Evolutionary conservation across 345 rosid species (phyloP).

Genomic region (Pistacia vera): DNA sequence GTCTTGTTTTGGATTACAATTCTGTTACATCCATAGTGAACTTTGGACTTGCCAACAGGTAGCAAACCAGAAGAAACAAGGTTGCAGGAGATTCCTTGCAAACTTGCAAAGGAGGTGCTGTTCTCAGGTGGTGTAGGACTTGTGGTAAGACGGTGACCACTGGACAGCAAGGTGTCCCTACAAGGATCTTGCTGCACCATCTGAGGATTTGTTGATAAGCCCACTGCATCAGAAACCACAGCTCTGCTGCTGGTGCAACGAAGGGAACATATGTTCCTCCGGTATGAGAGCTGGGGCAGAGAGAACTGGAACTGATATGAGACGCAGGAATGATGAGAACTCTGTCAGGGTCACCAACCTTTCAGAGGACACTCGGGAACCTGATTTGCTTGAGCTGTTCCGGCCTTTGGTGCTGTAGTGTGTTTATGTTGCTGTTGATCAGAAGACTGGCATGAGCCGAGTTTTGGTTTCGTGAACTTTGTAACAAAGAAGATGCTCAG

Average conservation of each 20-base stretch:
- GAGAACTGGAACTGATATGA: slow-evolving; percentile 80
- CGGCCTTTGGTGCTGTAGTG: slow-evolving; percentile 79
- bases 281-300: slow-evolving; percentile 72
- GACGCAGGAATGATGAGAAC: slow-evolving; percentile 90
- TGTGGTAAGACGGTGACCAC: slow-evolving; percentile 93
- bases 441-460: slow-evolving; percentile 85
- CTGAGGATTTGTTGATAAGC: slow-evolving; percentile 66
- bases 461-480: slow-evolving; percentile 90
- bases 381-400: slow-evolving; percentile 83
- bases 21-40: background rate
- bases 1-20: background rate
- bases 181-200: slow-evolving; percentile 73
- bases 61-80: slow-evolving; percentile 66
- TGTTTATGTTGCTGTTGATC: slow-evolving; percentile 83
- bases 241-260: slow-evolving; percentile 45
- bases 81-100: slow-evolving; percentile 60
- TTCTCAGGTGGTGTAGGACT: slow-evolving; percentile 84
- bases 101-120: slow-evolving; percentile 71
- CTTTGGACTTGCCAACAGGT: slow-evolving; percentile 42
- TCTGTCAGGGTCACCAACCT: slow-evolving; percentile 84
- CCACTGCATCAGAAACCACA: slow-evolving; percentile 47
- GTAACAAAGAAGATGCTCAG: slow-evolving; percentile 88
- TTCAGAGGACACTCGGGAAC: slow-evolving; percentile 88
- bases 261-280: slow-evolving; percentile 81
- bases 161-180: slow-evolving; percentile 92